phyloP scores from a whole-genome alignment of 1,284 basidiomycete species.

The Irpex lacteus region DNA sequence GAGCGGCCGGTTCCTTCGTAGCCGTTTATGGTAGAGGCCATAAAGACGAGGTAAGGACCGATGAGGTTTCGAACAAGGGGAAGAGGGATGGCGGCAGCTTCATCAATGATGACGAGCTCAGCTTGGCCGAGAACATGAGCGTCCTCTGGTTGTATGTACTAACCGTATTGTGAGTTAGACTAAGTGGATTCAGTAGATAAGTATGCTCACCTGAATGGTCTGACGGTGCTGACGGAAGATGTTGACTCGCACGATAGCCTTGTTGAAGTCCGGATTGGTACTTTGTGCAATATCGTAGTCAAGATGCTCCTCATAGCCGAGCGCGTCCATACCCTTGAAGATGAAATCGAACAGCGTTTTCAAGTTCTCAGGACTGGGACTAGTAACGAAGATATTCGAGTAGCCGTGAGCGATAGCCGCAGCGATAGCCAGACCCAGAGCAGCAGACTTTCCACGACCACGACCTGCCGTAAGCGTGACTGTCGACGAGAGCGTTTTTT shows the following conservation, averaged over 20 bases:
- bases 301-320: constrained; percentile 97
- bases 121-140: constrained; percentile 97
- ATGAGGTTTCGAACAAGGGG: constrained; percentile 94
- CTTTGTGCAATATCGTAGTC: constrained; percentile 97
- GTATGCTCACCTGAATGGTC: constrained; percentile 75
- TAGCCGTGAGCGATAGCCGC: constrained; percentile 94
- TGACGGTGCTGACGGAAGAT: constrained; percentile 92
- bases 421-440: constrained; percentile 91
- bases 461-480: constrained; percentile 93
- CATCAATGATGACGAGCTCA: constrained; percentile 97
- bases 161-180: neutral
- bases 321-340: constrained; percentile 93
- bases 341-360: constrained; percentile 98
- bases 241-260: constrained; percentile 95
- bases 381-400: constrained; percentile 98
- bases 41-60: constrained; percentile 97
- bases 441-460: constrained; percentile 96
- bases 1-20: constrained; percentile 99
- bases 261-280: constrained; percentile 92
- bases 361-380: constrained; percentile 96
- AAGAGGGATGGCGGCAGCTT: constrained; percentile 97
- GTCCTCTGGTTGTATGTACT: constrained; percentile 99
- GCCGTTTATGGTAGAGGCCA: constrained; percentile 98
- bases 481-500: constrained; percentile 92
- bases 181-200: neutral